These are phyloP conservation scores for Acarospora socialis DNA, from an alignment of 2,329 filamentous ascomycete genomes.

Conservation along the genomic window DNA sequence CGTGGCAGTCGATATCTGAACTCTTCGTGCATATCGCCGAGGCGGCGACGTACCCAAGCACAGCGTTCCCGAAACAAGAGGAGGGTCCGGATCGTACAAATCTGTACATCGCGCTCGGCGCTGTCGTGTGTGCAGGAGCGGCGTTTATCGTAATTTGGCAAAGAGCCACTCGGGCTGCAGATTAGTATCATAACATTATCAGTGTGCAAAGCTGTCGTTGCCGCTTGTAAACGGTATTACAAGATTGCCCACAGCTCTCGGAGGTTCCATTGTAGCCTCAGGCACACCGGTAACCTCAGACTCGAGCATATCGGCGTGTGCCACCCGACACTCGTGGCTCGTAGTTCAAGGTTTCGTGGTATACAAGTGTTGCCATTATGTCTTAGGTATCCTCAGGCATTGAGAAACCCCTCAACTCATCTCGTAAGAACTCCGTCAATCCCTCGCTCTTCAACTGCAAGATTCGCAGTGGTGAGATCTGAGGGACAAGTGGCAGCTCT, in stretches of 20 bases:
- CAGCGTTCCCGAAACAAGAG: constrained; percentile 65
- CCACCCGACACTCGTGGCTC: not conserved
- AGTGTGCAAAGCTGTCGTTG: not conserved
- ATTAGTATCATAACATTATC: not conserved
- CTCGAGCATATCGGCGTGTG: not conserved
- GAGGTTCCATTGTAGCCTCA: not conserved
- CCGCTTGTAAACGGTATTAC: not conserved
- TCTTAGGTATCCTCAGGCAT: not conserved
- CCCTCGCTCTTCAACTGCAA: constrained; percentile 7
- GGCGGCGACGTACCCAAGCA: constrained; percentile 76
- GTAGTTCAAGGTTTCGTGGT: not conserved
- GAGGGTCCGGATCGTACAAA: constrained; percentile 54
- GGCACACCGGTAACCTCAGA: not conserved
- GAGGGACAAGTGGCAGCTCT: too few relatives aligned
- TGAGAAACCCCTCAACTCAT: not conserved
- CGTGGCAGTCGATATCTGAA: constrained; percentile 86
- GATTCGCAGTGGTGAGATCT: too few relatives aligned
- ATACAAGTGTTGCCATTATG: too few relatives aligned
- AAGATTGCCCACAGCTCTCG: not conserved
- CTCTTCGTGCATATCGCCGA: constrained; percentile 87
- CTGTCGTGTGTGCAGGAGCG: constrained; percentile 44
- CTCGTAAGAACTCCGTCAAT: constrained; percentile 3
- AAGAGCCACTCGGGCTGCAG: constrained; percentile 21
- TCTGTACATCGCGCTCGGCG: constrained; percentile 72
- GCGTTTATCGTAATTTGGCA: constrained; percentile 49